Conservation (phyloP, 805 yeast genomes). For the Yamadazyma tumulicola region DNA sequence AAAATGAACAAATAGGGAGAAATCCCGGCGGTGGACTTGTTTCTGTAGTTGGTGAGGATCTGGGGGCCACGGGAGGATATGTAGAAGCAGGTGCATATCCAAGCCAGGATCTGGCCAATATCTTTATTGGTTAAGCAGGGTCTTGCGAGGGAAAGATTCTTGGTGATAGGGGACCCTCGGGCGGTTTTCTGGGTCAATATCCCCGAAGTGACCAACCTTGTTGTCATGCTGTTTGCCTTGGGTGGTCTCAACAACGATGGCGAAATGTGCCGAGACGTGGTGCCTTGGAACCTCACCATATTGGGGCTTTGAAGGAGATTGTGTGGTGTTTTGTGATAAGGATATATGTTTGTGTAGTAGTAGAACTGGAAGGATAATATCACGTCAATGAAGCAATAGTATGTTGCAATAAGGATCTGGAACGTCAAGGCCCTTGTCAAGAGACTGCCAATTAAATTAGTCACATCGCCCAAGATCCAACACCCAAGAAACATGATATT, state of each 20-base stretch:
- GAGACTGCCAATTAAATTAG: slow-evolving; percentile 65
- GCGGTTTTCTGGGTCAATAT: slow-evolving; percentile 9
- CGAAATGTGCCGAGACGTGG: neutral
- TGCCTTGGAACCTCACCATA: slow-evolving; percentile 22
- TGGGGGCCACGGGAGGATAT: slow-evolving; percentile 34
- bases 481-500: slow-evolving; percentile 27
- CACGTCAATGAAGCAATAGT: slow-evolving; percentile 70
- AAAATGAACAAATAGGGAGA: slow-evolving; percentile 31
- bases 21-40: slow-evolving; percentile 32
- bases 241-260: slow-evolving; percentile 7
- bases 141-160: neutral
- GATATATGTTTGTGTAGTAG: slow-evolving; percentile 55
- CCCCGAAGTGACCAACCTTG: slow-evolving; percentile 5
- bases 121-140: slow-evolving; percentile 2
- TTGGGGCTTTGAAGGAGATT: slow-evolving; percentile 37
- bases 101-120: slow-evolving; percentile 29
- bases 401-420: slow-evolving; percentile 67
- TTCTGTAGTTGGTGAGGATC: slow-evolving; percentile 26
- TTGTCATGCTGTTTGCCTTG: neutral
- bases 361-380: slow-evolving; percentile 67
- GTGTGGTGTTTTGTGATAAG: slow-evolving; percentile 37
- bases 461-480: slow-evolving; percentile 40
- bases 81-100: slow-evolving; percentile 30
- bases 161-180: slow-evolving; percentile 6
- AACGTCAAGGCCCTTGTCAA: slow-evolving; percentile 78